phyloP scores from a whole-genome alignment of 2,329 filamentous ascomycete genomes.

The Penicillium sp. region DNA sequence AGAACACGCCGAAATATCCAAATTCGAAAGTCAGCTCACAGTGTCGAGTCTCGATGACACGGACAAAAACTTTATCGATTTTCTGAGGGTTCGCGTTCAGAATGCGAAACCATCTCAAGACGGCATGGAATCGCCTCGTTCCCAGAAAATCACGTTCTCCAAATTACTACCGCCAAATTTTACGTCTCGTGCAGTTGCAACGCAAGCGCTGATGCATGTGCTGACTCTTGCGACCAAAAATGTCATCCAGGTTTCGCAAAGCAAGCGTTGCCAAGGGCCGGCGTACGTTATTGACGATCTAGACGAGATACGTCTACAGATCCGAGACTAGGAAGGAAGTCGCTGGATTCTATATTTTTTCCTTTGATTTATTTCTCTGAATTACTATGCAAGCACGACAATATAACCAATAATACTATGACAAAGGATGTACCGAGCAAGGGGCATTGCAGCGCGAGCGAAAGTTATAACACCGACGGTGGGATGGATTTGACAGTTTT shows the following conservation, averaged over 20 bases:
- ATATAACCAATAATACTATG: background rate
- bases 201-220: constrained; percentile 72
- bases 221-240: constrained; percentile 66
- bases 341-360: background rate
- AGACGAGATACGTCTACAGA: constrained; percentile 27
- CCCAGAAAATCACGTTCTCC: constrained; percentile 59
- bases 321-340: constrained; percentile 19
- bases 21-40: constrained; percentile 20
- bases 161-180: constrained; percentile 59
- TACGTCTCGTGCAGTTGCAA: constrained; percentile 59
- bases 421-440: background rate
- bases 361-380: background rate
- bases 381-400: background rate
- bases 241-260: constrained; percentile 55
- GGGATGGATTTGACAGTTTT: background rate
- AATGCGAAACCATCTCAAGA: constrained; percentile 18
- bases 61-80: constrained; percentile 60
- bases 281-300: constrained; percentile 13
- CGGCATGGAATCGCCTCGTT: constrained; percentile 5
- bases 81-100: constrained; percentile 50
- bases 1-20: background rate
- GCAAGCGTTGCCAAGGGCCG: constrained; percentile 36
- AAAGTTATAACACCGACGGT: background rate
- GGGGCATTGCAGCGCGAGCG: background rate
- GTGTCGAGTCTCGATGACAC: constrained; percentile 55